Percentiles rank a stretch among this genome's conserved stretches.
Evolutionary conservation across 352 stramenopile genomes (phyloP).

Genomic region (Phytophthora podocarpi): DNA sequence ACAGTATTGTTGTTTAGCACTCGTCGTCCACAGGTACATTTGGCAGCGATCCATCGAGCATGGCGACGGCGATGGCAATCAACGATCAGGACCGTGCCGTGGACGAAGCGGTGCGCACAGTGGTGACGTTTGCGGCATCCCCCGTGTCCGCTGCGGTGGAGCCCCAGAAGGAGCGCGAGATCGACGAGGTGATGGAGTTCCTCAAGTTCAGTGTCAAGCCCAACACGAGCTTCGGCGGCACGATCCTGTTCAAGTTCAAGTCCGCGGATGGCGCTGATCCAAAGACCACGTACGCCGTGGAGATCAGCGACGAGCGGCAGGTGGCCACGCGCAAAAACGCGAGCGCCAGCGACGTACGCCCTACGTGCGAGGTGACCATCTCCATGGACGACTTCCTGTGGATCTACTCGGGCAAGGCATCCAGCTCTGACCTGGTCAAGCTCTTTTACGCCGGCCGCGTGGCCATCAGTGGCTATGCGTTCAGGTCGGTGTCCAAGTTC

Average conservation of each 20-base stretch:
- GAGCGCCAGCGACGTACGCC: constrained; percentile 38
- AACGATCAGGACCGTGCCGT: constrained; percentile 20
- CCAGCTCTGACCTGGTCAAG: constrained; percentile 72
- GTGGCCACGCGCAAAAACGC: constrained; percentile 70
- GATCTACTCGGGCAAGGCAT: constrained; percentile 88
- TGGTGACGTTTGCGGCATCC: not conserved
- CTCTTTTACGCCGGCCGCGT: constrained; percentile 84
- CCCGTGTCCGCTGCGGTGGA: not conserved
- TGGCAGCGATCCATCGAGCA: not conserved
- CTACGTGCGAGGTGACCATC: constrained; percentile 81
- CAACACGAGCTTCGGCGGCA: constrained; percentile 70
- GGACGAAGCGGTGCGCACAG: not conserved
- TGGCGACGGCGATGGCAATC: constrained; percentile 3
- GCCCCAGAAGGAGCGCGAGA: constrained; percentile 63
- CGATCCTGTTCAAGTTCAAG: constrained; percentile 88
- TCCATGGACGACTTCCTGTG: constrained; percentile 88
- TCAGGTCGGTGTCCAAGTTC: constrained; percentile 81
- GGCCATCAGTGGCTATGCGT: constrained; percentile 81
- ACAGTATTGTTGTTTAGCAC: constrained; percentile 33
- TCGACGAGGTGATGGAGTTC: constrained; percentile 90
- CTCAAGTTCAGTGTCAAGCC: constrained; percentile 84
- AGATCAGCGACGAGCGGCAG: constrained; percentile 51
- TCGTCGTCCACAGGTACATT: constrained; percentile 4
- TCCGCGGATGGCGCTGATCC: constrained; percentile 37
- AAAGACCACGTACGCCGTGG: constrained; percentile 72